Percentiles rank a stretch among this genome's conserved stretches.
These are phyloP conservation scores for Fusarium dlaminii DNA, from an alignment of 2,329 filamentous ascomycete genomes.

Conservation along the genomic window DNA sequence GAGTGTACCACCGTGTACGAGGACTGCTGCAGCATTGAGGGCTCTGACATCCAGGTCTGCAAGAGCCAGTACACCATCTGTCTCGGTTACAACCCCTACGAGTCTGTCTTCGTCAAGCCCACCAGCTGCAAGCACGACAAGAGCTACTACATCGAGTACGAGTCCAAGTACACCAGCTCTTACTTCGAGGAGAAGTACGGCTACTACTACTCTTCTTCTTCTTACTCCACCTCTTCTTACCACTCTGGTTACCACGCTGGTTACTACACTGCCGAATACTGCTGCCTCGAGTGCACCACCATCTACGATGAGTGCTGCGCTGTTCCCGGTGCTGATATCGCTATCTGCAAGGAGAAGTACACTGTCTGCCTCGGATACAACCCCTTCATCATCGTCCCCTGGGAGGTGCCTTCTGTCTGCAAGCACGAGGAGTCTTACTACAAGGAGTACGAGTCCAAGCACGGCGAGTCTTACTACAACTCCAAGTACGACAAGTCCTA, in stretches of 20 bases:
- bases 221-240: neutral
- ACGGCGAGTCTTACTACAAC: conserved; percentile 14
- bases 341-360: conserved; percentile 18
- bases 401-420: conserved; percentile 11
- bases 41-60: conserved; percentile 6
- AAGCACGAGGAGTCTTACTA: conserved; percentile 31
- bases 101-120: neutral
- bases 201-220: neutral
- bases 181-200: conserved; percentile 17
- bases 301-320: conserved; percentile 26
- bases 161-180: conserved; percentile 8
- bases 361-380: conserved; percentile 27
- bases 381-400: conserved; percentile 10
- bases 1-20: conserved; percentile 29
- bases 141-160: conserved; percentile 25
- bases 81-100: conserved; percentile 28
- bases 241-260: conserved; percentile 4
- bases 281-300: conserved; percentile 27
- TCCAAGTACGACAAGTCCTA: conserved; percentile 3
- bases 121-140: conserved; percentile 25
- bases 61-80: conserved; percentile 20
- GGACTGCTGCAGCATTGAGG: conserved; percentile 6
- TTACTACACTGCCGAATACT: conserved; percentile 30
- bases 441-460: conserved; percentile 8
- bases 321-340: conserved; percentile 3